Percentiles rank a stretch among this genome's conserved stretches.
Evolutionary conservation across 1,284 basidiomycete genomes (phyloP).

Genomic region (Hymenochaete sp.): DNA sequence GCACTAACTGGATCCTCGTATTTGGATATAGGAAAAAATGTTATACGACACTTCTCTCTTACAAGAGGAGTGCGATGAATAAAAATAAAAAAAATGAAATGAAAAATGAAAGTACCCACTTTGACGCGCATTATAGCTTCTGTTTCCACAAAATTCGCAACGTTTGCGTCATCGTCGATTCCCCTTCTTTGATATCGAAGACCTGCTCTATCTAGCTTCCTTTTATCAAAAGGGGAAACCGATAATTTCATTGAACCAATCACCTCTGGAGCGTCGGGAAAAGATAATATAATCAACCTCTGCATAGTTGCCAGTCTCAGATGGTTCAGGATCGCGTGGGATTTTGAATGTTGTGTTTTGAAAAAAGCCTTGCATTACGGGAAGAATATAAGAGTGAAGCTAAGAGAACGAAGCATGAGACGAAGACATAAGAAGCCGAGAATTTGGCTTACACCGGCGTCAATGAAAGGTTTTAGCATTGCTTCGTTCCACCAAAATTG

Average conservation of each 20-base stretch:
- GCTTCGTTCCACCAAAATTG: slow-evolving; percentile 90
- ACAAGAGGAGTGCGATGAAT: background rate
- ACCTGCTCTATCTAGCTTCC: slow-evolving; percentile 65
- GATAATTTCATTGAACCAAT: background rate
- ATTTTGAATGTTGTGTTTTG: slow-evolving; percentile 62
- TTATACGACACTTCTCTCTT: slow-evolving; percentile 66
- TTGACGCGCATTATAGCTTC: slow-evolving; percentile 80
- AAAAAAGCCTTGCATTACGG: slow-evolving; percentile 85
- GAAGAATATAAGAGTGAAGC: slow-evolving; percentile 77
- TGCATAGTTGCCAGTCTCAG: slow-evolving; percentile 36
- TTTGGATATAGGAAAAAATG: slow-evolving; percentile 81
- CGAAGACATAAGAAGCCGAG: slow-evolving; percentile 1
- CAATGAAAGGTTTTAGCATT: slow-evolving; percentile 65
- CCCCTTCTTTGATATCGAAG: slow-evolving; percentile 94
- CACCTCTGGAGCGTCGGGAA: slow-evolving; percentile 72
- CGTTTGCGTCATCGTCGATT: slow-evolving; percentile 77
- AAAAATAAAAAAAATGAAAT: background rate
- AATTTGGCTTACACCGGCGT: slow-evolving; percentile 52
- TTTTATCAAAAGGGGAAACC: background rate
- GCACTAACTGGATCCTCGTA: slow-evolving; percentile 75
- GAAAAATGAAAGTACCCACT: slow-evolving; percentile 31
- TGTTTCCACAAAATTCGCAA: slow-evolving; percentile 90
- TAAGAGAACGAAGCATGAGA: slow-evolving; percentile 22
- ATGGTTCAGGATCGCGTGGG: slow-evolving; percentile 42
- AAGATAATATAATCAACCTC: slow-evolving; percentile 62